Percentiles rank a stretch among this genome's conserved stretches.
Conservation (phyloP, 208 protist genomes). For the Acanthamoeba sp. region DNA sequence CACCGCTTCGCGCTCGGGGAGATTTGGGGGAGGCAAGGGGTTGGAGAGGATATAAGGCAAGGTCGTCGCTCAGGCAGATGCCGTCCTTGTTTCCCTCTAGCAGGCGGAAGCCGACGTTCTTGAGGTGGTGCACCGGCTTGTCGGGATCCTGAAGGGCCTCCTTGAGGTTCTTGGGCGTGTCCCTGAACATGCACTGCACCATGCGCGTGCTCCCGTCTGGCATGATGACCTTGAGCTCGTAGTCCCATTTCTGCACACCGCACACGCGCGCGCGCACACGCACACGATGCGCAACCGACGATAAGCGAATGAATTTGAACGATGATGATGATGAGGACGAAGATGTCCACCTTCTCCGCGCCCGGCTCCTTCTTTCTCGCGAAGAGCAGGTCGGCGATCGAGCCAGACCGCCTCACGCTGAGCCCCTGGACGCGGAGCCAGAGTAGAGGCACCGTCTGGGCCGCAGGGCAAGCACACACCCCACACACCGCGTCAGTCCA, state of each 20-base stretch:
- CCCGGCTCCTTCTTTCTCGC: background rate
- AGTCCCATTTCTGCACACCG: background rate
- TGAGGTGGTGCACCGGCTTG: background rate
- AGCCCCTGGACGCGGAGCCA: background rate
- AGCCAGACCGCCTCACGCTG: background rate
- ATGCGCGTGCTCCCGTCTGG: background rate
- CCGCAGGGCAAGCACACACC: too few relatives aligned
- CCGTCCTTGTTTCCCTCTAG: background rate
- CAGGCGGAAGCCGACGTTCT: constrained; percentile 31
- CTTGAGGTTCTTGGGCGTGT: constrained; percentile 42
- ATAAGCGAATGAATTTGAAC: too few relatives aligned
- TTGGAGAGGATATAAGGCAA: background rate
- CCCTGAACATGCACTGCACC: background rate
- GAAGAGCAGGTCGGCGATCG: background rate
- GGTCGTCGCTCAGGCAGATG: constrained; percentile 15
- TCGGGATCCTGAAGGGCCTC: constrained; percentile 24
- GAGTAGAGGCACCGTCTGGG: background rate
- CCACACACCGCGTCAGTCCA: background rate
- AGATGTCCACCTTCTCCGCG: background rate
- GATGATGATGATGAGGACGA: too few relatives aligned
- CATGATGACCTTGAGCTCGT: background rate
- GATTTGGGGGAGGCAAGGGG: too few relatives aligned
- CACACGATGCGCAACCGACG: too few relatives aligned
- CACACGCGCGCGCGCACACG: background rate
- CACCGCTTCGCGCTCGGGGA: too few relatives aligned